Conservation (phyloP, 257 asterid species). For the Solanum chiquidenum region DNA sequence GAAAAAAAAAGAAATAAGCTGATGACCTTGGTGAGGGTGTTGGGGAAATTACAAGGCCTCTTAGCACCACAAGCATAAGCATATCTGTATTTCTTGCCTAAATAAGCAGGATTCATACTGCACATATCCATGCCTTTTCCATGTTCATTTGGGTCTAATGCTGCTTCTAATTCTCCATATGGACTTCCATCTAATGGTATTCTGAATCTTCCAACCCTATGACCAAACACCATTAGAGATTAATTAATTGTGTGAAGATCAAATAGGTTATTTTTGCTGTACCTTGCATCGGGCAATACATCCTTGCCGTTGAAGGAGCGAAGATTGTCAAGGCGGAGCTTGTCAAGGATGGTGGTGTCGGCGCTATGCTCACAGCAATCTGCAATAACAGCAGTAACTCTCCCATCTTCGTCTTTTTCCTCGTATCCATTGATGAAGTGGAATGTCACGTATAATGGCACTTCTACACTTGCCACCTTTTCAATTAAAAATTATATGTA, state of each 20-base stretch:
- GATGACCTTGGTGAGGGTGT: conserved; percentile 81
- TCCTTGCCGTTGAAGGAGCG: conserved; percentile 52
- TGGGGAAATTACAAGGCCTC: conserved; percentile 94
- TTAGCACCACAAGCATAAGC: conserved; percentile 95
- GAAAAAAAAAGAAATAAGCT: not conserved
- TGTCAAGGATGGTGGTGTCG: conserved; percentile 69
- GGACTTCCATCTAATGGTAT: conserved; percentile 82
- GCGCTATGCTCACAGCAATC: conserved; percentile 94
- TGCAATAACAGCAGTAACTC: conserved; percentile 60
- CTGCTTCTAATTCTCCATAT: conserved; percentile 68
- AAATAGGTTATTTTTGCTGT: not conserved
- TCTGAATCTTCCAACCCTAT: conserved; percentile 80
- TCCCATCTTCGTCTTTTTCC: conserved; percentile 80
- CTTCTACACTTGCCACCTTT: conserved; percentile 95
- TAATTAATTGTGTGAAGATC: too few species aligned
- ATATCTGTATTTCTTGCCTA: conserved; percentile 78
- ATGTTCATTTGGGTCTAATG: conserved; percentile 83
- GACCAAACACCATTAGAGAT: not conserved
- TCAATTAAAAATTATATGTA: not conserved
- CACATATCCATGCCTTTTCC: conserved; percentile 96
- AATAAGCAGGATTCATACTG: conserved; percentile 60
- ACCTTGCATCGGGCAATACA: conserved; percentile 84
- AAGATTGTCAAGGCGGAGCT: conserved; percentile 64
- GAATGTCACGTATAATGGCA: conserved; percentile 72
- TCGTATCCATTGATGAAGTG: conserved; percentile 96